These are phyloP conservation scores for Pyricularia sp. DNA, from an alignment of 2,329 filamentous ascomycete genomes.

Conservation along the genomic window DNA sequence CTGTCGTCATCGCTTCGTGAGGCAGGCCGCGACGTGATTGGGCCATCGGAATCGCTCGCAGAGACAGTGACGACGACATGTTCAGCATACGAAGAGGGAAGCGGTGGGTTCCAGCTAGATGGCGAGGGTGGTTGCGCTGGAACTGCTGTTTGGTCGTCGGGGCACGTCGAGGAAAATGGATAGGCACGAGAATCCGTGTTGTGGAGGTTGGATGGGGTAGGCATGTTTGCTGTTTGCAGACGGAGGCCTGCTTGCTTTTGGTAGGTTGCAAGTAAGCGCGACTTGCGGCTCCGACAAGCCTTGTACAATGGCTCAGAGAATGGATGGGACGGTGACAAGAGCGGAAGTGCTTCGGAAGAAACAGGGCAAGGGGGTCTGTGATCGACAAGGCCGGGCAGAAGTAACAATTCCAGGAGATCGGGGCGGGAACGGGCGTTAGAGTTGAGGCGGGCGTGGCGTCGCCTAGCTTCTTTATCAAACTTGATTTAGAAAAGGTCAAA, in stretches of 20 bases:
- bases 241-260: neutral
- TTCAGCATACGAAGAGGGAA: conserved; percentile 7
- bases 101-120: conserved; percentile 12
- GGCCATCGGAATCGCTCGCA: neutral
- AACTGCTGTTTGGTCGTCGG: conserved; percentile 22
- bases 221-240: conserved; percentile 8
- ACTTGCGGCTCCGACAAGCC: neutral
- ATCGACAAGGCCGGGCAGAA: neutral
- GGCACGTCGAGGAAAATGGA: conserved; percentile 26
- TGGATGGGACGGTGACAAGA: neutral
- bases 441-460: neutral
- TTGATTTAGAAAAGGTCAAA: neutral
- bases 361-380: neutral
- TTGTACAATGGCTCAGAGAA: neutral
- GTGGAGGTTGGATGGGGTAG: conserved; percentile 11
- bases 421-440: neutral
- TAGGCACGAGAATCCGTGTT: conserved; percentile 10
- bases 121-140: conserved; percentile 11
- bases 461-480: neutral
- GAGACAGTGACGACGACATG: neutral
- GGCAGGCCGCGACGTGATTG: neutral
- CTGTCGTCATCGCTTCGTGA: conserved; percentile 3
- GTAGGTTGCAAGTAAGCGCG: neutral
- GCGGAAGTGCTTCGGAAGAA: neutral
- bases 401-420: neutral